A percentile compares a stretch with the other conserved stretches of the same genome.
These are phyloP conservation scores for Cunninghamia lanceolata DNA, from an alignment of 75 land plant species.

Conservation along the genomic window DNA sequence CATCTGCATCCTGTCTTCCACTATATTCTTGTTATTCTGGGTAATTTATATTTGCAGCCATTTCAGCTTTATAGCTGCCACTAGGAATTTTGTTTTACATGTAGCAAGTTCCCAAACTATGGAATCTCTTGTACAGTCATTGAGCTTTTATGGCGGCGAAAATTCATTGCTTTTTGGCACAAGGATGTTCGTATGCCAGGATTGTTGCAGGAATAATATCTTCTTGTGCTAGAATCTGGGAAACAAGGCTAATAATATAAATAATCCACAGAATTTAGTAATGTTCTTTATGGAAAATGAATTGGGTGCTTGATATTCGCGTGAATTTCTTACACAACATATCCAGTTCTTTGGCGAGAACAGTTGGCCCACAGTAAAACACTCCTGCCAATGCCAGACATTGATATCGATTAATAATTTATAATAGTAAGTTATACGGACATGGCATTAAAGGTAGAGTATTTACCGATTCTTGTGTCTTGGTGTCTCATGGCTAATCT, in stretches of 20 bases:
- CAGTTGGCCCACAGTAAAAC: slow-evolving; percentile 54
- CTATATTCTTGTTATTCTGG: too few relatives aligned
- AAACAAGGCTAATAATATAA: not conserved
- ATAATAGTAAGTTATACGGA: too few relatives aligned
- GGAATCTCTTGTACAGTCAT: too few relatives aligned
- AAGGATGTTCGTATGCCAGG: too few relatives aligned
- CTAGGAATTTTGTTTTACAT: too few relatives aligned
- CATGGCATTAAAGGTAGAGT: not conserved
- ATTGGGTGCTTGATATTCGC: slow-evolving; percentile 35
- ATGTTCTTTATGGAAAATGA: slow-evolving; percentile 70
- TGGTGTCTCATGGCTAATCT: slow-evolving; percentile 30
- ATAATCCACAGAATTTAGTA: slow-evolving; percentile 23
- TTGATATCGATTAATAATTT: not conserved
- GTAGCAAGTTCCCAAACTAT: too few relatives aligned
- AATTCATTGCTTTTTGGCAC: too few relatives aligned
- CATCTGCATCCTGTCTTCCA: too few relatives aligned
- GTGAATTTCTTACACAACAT: slow-evolving; percentile 31
- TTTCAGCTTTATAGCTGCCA: too few relatives aligned
- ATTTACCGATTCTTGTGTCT: slow-evolving; percentile 40
- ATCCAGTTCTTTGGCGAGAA: slow-evolving; percentile 38
- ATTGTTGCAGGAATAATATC: too few relatives aligned
- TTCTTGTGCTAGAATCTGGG: not conserved
- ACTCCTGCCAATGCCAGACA: slow-evolving; percentile 35
- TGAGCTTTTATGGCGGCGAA: too few relatives aligned
- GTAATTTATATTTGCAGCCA: too few relatives aligned